Evolutionary conservation across 768 basidiomycete species (phyloP), one percentile per base, ranked within the genome.

Genomic region (Rhizopogon roseolus): DNA sequence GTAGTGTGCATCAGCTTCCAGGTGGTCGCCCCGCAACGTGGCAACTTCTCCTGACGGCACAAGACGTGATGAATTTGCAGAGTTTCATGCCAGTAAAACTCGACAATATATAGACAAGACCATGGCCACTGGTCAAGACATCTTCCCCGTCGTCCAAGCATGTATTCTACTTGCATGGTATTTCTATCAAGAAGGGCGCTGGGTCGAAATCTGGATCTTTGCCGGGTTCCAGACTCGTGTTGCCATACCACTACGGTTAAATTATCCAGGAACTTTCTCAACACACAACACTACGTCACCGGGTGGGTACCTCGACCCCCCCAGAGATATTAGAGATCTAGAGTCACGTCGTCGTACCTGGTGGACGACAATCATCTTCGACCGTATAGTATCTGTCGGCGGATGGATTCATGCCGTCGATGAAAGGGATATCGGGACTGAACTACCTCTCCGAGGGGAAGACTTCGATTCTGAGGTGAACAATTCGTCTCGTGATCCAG

Each of bases 181-280:
- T 69, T 92, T 93, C 60, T 93, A 92, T 64, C 86, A 90, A 53
- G 91, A 93, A 69, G 90, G 91, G 2, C 79, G 90, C 52, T 81
- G 91, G 91, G 90, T 93, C 8, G 91, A 93, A 69, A 86, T 93
- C 4, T 93, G 91, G 91, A 88, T 92, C 39, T 91, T 91, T 69
- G 89, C 91, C 17, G 88, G 81, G 11, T 92, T 92, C 62, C 88
- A 91, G 64, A 89, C 85, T 14, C 79, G 90, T 29, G 88, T 89
- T 17, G 87, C 89, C 25, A 78, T 93, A 16, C 91, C 90, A 5
- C 75, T 93, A 29, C 84, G 90, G 41, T 71, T 92, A 27, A 93
- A 93, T 67, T 90, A 90, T 66, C 90, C 90, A 4, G 90, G 91
- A 36, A 91, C 90, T 16, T 91, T 86, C 62, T 82, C 84, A 6